Evolutionary conservation across 1,284 basidiomycete genomes (phyloP).

Genomic region (Rhodotorula sp.): DNA sequence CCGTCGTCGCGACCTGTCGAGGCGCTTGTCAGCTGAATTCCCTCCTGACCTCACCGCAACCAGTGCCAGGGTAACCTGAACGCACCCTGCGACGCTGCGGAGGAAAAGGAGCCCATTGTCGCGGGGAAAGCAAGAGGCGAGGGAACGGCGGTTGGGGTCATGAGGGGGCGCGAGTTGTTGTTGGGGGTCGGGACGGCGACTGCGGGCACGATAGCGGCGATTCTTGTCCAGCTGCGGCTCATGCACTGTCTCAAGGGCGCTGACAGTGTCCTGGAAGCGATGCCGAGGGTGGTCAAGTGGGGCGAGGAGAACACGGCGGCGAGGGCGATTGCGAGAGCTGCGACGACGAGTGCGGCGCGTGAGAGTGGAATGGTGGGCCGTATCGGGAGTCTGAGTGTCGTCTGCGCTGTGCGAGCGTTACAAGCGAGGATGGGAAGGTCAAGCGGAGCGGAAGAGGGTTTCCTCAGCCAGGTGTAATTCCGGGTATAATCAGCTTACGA

Average conservation of each 20-base stretch:
- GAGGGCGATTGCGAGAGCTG: background rate
- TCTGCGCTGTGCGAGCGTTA: background rate
- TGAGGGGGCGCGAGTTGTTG: background rate
- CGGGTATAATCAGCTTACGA: too few species aligned
- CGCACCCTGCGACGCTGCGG: background rate
- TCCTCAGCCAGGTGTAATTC: too few species aligned
- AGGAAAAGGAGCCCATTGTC: too few species aligned
- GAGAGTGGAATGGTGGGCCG: background rate
- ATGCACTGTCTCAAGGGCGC: background rate
- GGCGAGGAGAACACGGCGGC: background rate
- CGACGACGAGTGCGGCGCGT: background rate
- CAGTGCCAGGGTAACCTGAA: too few species aligned
- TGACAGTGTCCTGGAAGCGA: background rate
- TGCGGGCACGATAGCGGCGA: background rate
- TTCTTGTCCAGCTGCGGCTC: conserved; percentile 7
- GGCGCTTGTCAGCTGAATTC: background rate
- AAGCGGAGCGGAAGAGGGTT: background rate
- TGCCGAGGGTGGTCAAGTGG: background rate
- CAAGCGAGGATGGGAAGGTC: conserved; percentile 2
- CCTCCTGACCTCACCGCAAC: too few species aligned
- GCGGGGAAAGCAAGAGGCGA: background rate
- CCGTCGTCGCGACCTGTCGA: background rate
- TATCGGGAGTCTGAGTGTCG: background rate
- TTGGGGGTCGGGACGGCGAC: background rate
- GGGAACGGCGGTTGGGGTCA: background rate